phyloP scores from a whole-genome alignment of 805 yeast genomes.

The Schwanniomyces pseudopolymorphus region DNA sequence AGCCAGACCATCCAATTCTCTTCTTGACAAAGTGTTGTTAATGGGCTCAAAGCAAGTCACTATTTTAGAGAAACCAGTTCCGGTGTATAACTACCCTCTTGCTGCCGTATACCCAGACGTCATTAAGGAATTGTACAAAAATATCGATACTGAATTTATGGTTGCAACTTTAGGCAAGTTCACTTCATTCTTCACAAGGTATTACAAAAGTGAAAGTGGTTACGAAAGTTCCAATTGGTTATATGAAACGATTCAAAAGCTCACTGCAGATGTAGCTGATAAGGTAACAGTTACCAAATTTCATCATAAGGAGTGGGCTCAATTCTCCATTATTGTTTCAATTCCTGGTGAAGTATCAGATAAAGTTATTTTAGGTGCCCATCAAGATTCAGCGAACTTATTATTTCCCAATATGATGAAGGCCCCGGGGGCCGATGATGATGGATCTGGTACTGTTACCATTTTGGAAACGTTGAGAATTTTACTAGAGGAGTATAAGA shows the following conservation, averaged over 20 bases:
- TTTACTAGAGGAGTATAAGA: constrained; percentile 38
- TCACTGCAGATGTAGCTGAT: constrained; percentile 25
- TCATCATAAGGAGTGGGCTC: constrained; percentile 71
- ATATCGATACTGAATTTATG: constrained; percentile 49
- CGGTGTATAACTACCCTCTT: constrained; percentile 54
- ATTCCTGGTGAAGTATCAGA: constrained; percentile 52
- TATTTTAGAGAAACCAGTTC: constrained; percentile 22
- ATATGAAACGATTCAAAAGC: constrained; percentile 44
- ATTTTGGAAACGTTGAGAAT: constrained; percentile 72
- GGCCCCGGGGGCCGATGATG: constrained; percentile 96
- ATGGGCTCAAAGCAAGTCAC: constrained; percentile 27
- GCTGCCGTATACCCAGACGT: constrained; percentile 31
- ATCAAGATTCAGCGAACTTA: constrained; percentile 81
- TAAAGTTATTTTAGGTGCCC: constrained; percentile 80
- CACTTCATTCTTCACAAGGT: constrained; percentile 72
- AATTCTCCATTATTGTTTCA: constrained; percentile 69
- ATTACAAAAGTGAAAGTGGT: constrained; percentile 73
- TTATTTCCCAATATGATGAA: constrained; percentile 63
- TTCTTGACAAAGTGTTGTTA: constrained; percentile 13
- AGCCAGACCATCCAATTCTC: constrained; percentile 8
- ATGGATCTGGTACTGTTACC: constrained; percentile 85
- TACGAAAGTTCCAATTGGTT: constrained; percentile 72
- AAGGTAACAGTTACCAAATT: constrained; percentile 46
- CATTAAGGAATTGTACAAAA: constrained; percentile 40
- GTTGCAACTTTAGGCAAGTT: constrained; percentile 57